phyloP scores from a whole-genome alignment of 139 green algal species.

The Chlamydomonas incerta region DNA sequence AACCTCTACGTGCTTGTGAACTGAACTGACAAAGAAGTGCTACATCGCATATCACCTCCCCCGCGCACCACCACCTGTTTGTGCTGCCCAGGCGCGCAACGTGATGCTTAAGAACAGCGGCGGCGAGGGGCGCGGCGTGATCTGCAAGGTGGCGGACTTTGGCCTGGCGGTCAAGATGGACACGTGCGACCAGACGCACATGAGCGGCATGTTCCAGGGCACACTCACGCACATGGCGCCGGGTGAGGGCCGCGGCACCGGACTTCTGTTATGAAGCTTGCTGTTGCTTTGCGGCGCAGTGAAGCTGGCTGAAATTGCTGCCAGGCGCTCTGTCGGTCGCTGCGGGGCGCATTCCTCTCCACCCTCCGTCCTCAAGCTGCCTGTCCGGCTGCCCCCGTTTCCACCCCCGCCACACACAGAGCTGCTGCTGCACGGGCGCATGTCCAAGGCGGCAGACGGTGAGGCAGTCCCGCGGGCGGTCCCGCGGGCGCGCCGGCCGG shows the following conservation, averaged over 20 bases:
- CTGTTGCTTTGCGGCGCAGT: background rate
- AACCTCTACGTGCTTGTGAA: too few relatives aligned
- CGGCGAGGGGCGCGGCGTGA: constrained; percentile 52
- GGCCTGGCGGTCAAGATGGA: constrained; percentile 68
- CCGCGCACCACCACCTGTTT: background rate
- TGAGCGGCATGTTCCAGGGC: constrained; percentile 63
- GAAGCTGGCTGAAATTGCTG: background rate
- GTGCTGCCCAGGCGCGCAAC: constrained; percentile 64
- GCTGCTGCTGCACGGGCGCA: constrained; percentile 58
- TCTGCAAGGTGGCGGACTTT: constrained; percentile 65
- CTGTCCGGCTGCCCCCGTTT: too few relatives aligned
- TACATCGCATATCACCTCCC: background rate
- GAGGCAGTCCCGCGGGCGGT: constrained; percentile 64
- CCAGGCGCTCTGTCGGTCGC: background rate
- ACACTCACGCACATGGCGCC: constrained; percentile 59
- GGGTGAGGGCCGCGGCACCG: too few relatives aligned
- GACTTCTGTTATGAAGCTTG: background rate
- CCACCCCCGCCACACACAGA: too few relatives aligned
- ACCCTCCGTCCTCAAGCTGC: too few relatives aligned
- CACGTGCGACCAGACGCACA: constrained; percentile 53
- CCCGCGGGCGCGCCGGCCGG: too few relatives aligned
- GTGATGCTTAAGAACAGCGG: constrained; percentile 69
- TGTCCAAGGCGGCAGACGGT: constrained; percentile 67
- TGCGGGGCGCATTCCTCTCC: background rate
- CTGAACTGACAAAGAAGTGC: too few relatives aligned